Conservation (phyloP, 148 eudicot genomes). For the Fagopyrum homotropicum region DNA sequence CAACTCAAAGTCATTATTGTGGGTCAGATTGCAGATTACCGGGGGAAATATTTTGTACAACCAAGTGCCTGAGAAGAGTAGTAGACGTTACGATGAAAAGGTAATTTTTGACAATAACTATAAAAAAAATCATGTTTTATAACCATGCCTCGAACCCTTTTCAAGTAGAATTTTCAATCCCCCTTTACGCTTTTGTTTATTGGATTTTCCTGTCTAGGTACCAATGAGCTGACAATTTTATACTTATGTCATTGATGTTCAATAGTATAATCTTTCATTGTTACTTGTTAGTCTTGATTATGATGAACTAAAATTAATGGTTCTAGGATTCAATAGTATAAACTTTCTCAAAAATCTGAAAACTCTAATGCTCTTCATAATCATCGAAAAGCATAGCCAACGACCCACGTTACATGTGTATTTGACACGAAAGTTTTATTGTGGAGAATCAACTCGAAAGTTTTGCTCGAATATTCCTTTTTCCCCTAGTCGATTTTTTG, state of each 20-base stretch:
- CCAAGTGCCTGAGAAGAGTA: neutral
- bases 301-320: neutral
- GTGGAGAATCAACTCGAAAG: too few species aligned
- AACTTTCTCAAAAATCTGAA: neutral
- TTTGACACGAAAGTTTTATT: too few species aligned
- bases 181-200: neutral
- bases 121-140: neutral
- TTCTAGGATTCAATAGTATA: neutral
- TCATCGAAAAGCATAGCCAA: too few species aligned
- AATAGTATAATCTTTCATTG: neutral
- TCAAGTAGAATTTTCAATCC: neutral
- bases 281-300: neutral
- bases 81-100: neutral
- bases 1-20: neutral
- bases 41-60: neutral
- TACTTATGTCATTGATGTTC: neutral
- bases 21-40: neutral
- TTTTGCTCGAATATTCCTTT: too few species aligned
- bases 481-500: too few species aligned
- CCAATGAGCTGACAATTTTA: neutral
- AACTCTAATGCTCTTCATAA: too few species aligned
- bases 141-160: neutral
- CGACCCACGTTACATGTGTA: too few species aligned
- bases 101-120: constrained; percentile 4
- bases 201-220: neutral